A percentile compares a stretch with the other conserved stretches of the same genome.
These are phyloP conservation scores for Parascedosporium putredinis DNA, from an alignment of 2,329 filamentous ascomycete genomes.

Conservation along the genomic window DNA sequence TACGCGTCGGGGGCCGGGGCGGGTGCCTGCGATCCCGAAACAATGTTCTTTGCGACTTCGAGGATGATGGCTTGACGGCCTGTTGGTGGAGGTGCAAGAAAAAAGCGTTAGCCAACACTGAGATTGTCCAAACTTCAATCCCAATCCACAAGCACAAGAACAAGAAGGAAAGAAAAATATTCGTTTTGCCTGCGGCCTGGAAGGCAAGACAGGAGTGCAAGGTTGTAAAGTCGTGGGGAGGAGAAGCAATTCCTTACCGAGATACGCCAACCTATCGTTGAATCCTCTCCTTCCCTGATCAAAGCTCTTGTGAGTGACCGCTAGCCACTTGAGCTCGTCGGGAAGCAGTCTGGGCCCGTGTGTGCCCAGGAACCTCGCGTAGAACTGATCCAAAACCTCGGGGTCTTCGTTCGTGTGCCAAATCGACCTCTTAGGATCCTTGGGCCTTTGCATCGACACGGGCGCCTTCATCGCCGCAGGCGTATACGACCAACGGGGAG, in stretches of 20 bases:
- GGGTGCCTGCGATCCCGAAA: slow-evolving; percentile 36
- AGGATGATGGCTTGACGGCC: slow-evolving; percentile 18
- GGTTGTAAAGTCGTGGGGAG: neutral
- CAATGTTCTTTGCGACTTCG: slow-evolving; percentile 36
- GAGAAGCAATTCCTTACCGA: too few relatives aligned
- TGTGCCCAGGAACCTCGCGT: slow-evolving; percentile 63
- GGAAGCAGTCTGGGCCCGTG: slow-evolving; percentile 64
- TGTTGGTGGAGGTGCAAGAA: slow-evolving; percentile 8
- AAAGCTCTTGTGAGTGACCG: slow-evolving; percentile 96
- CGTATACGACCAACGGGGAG: slow-evolving; percentile 64
- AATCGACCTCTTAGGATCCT: slow-evolving; percentile 37
- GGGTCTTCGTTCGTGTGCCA: slow-evolving; percentile 71
- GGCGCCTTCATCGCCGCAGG: slow-evolving; percentile 60
- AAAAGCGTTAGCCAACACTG: neutral
- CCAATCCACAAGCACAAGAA: slow-evolving; percentile 5
- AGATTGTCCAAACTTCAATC: neutral
- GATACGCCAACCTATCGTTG: slow-evolving; percentile 73
- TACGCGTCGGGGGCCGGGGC: slow-evolving; percentile 28
- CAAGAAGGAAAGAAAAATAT: too few relatives aligned
- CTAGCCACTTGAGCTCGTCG: slow-evolving; percentile 93
- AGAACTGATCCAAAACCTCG: slow-evolving; percentile 63
- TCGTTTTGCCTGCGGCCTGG: too few relatives aligned
- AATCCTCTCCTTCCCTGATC: slow-evolving; percentile 90
- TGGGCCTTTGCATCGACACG: slow-evolving; percentile 50
- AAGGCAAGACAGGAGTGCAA: neutral